phyloP scores from a whole-genome alignment of 2,329 filamentous ascomycete species.

The Acarospora socialis region DNA sequence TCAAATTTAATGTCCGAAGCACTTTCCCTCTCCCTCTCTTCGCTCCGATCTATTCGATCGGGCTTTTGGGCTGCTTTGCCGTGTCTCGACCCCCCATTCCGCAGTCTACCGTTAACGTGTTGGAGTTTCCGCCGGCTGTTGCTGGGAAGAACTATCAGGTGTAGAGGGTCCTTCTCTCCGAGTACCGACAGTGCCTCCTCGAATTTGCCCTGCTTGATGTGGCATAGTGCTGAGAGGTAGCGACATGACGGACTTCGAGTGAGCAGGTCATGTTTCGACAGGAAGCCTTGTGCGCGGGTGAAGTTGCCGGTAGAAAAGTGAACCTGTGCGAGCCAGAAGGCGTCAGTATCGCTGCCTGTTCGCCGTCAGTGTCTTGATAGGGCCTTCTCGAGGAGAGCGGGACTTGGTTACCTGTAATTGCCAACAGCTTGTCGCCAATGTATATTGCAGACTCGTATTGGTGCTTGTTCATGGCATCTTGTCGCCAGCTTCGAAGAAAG shows the following conservation, averaged over 20 bases:
- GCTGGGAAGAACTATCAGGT: slow-evolving; percentile 57
- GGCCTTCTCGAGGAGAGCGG: background rate
- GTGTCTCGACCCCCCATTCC: slow-evolving; percentile 35
- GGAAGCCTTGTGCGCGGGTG: slow-evolving; percentile 73
- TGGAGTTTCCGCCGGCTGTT: slow-evolving; percentile 57
- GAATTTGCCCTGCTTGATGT: slow-evolving; percentile 80
- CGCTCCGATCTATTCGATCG: slow-evolving; percentile 42
- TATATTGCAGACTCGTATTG: slow-evolving; percentile 96
- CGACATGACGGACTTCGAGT: slow-evolving; percentile 70
- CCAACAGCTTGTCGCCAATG: slow-evolving; percentile 90
- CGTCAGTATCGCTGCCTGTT: slow-evolving; percentile 79
- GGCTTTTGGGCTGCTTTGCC: slow-evolving; percentile 32
- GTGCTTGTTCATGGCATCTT: slow-evolving; percentile 88
- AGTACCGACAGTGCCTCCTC: slow-evolving; percentile 77
- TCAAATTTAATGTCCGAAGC: slow-evolving; percentile 69
- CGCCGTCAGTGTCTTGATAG: slow-evolving; percentile 8
- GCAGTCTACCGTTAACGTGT: slow-evolving; percentile 41
- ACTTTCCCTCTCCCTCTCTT: slow-evolving; percentile 54
- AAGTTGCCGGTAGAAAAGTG: slow-evolving; percentile 95
- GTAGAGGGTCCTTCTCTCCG: slow-evolving; percentile 85
- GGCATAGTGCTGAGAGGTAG: slow-evolving; percentile 86
- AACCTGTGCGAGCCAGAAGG: slow-evolving; percentile 95
- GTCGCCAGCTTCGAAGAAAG: slow-evolving; percentile 85
- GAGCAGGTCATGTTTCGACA: slow-evolving; percentile 71
- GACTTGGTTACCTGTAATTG: slow-evolving; percentile 66